These are phyloP conservation scores for Monosporascus sp. DNA, from an alignment of 2,329 filamentous ascomycete species.

Conservation along the genomic window DNA sequence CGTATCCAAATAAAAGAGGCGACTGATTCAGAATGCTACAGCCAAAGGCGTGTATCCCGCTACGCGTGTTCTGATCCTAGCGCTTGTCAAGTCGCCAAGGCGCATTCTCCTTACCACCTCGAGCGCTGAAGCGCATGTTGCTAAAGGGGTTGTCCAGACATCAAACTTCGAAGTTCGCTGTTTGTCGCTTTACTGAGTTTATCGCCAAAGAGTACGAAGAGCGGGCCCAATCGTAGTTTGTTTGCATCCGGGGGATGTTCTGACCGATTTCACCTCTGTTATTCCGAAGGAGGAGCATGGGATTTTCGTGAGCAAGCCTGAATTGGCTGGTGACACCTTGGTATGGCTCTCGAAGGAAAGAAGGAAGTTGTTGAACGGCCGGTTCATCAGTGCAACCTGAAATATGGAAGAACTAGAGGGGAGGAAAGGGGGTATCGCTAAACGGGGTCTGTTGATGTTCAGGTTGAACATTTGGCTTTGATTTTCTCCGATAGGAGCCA, in stretches of 20 bases:
- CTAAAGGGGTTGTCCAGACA: slow-evolving; percentile 33
- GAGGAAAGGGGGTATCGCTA: slow-evolving; percentile 19
- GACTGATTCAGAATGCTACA: background rate
- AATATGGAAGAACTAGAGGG: slow-evolving; percentile 22
- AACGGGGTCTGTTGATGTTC: slow-evolving; percentile 20
- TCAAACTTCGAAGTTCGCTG: slow-evolving; percentile 38
- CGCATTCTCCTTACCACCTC: slow-evolving; percentile 33
- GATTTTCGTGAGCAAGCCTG: slow-evolving; percentile 17
- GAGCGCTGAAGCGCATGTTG: slow-evolving; percentile 33
- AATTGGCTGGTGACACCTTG: slow-evolving; percentile 17
- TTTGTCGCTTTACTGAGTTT: slow-evolving; percentile 37
- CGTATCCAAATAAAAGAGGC: background rate
- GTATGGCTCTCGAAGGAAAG: slow-evolving; percentile 13
- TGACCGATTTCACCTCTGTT: slow-evolving; percentile 30
- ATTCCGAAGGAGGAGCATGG: slow-evolving; percentile 18
- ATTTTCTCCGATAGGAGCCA: too few species aligned
- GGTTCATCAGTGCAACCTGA: slow-evolving; percentile 21
- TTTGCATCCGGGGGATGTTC: slow-evolving; percentile 37
- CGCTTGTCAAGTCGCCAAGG: slow-evolving; percentile 7
- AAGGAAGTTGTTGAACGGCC: slow-evolving; percentile 14
- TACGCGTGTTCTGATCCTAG: slow-evolving; percentile 7
- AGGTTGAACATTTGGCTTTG: slow-evolving; percentile 3
- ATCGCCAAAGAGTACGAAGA: slow-evolving; percentile 33
- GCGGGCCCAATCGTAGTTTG: slow-evolving; percentile 32
- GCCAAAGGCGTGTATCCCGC: slow-evolving; percentile 8